A percentile compares a stretch with the other conserved stretches of the same genome.
Conservation (phyloP, 306 rosid species). For the Canavalia gladiata region DNA sequence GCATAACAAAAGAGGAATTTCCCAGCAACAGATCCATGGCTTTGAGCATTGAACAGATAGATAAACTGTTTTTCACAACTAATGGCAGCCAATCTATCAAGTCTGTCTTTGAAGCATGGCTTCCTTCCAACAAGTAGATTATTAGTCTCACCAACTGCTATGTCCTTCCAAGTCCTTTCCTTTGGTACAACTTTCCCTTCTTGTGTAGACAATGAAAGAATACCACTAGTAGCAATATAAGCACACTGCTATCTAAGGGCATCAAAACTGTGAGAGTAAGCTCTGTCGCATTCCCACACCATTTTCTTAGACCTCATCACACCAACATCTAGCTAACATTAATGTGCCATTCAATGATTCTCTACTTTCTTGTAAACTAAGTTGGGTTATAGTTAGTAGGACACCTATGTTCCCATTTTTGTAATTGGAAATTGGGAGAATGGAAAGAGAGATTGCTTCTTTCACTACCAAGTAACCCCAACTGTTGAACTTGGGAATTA, state of each 20-base stretch:
- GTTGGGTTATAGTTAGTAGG: slow-evolving; percentile 37
- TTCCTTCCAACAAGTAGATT: slow-evolving; percentile 51
- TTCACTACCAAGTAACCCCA: background rate
- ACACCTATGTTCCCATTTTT: slow-evolving; percentile 40
- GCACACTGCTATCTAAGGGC: background rate
- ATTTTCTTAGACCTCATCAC: slow-evolving; percentile 1
- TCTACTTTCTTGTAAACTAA: slow-evolving; percentile 46
- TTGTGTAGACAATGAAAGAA: background rate
- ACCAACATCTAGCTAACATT: slow-evolving; percentile 15
- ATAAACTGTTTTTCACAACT: slow-evolving; percentile 55
- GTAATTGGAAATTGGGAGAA: background rate
- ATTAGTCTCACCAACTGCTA: slow-evolving; percentile 36
- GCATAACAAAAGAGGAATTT: slow-evolving; percentile 25
- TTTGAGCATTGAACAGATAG: slow-evolving; percentile 41
- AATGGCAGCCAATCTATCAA: slow-evolving; percentile 38
- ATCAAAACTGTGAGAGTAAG: background rate
- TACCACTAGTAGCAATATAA: background rate
- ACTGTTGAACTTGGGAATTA: background rate
- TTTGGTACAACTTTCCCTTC: background rate
- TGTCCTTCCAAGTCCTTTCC: slow-evolving; percentile 31
- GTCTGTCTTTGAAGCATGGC: slow-evolving; percentile 43
- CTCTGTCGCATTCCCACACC: background rate
- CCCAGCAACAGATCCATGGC: slow-evolving; percentile 6
- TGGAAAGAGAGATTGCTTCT: background rate
- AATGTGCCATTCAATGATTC: slow-evolving; percentile 41